A percentile compares a stretch with the other conserved stretches of the same genome.
Evolutionary conservation across 225 moss, liverwort and hornwort species (phyloP).

Genomic region (Physcomitrellopsis africana): DNA sequence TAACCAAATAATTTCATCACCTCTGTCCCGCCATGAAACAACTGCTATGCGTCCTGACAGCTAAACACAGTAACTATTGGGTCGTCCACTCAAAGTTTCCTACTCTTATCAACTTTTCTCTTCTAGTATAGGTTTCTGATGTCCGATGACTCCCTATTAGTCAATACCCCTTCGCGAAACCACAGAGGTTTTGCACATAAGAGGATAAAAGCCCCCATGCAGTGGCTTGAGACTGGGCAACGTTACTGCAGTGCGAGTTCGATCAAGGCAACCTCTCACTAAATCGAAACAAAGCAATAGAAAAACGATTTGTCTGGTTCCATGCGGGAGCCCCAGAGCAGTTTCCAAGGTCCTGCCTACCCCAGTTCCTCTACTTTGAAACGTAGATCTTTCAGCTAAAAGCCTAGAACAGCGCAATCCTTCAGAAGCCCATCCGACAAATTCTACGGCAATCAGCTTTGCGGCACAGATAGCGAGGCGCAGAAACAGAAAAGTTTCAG

Average conservation of each 20-base stretch:
- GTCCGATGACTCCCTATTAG: too few species aligned
- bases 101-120: not conserved
- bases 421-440: not conserved
- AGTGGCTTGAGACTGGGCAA: not conserved
- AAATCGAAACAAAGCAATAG: too few species aligned
- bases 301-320: too few species aligned
- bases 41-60: not conserved
- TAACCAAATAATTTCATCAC: not conserved
- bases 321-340: too few species aligned
- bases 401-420: not conserved
- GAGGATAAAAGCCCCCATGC: not conserved
- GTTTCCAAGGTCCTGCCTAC: not conserved
- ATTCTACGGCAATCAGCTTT: not conserved
- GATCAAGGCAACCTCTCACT: not conserved
- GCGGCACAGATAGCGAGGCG: not conserved
- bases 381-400: conserved; percentile 18
- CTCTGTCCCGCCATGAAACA: too few species aligned
- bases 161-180: not conserved
- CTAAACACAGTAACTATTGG: not conserved
- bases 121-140: not conserved
- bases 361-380: too few species aligned
- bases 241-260: not conserved
- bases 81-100: not conserved
- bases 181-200: not conserved
- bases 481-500: not conserved